Base-by-base conservation (phyloP, 2,329 filamentous ascomycete species). In the Sordariomycetes sp. region DNA sequence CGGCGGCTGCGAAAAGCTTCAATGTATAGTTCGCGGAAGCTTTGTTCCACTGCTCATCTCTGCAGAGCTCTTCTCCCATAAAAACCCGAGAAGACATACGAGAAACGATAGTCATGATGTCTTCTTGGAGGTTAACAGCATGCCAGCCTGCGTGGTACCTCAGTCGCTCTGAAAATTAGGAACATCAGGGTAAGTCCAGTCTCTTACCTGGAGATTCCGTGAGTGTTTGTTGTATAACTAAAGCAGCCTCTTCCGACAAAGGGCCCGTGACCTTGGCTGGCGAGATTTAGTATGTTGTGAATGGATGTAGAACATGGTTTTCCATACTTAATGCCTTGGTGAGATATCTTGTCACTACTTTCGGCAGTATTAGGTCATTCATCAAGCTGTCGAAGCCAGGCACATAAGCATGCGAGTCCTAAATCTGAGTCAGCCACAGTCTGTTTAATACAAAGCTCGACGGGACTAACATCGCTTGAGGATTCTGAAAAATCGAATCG, bases 41-140 rank as follows among this genome's bases (percentile, higher is more conserved):
- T 20, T 40, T 30, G 24, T 42, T 36, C 45, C 45, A 47, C n/a
- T 42, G 36, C 3, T 34, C 28, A 24, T 47, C 35, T 5, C 40
- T 34, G 21, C 42, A 43, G 18, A 45, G 36, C n/a, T 44, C 42
- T 4, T 36, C 34, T 4, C 45, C 45, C 7, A 46, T 34, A 29
- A 48, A 46, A 21, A 46, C 36, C 21, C 37, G 32, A 9, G 41
- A 42, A 3, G 46, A 35, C 8, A 46, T 39, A 1, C 40, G 40
- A 2, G 46, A 34, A 15, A 46, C 38, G 5, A 44, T 34, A 16
- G 15, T 30, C 12, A 14, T 11, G 7, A 20, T 6, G 15, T 30
- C 28, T 11, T 30, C 16, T 16, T 30, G 12, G 18, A 16, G 15
- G 7, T 10, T 14, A 17, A 30, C 12, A 7, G 11, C 21, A 30